Percentiles rank a stretch among this genome's conserved stretches.
These are phyloP conservation scores for Fusarium xyrophilum DNA, from an alignment of 2,329 filamentous ascomycete species.

Conservation along the genomic window DNA sequence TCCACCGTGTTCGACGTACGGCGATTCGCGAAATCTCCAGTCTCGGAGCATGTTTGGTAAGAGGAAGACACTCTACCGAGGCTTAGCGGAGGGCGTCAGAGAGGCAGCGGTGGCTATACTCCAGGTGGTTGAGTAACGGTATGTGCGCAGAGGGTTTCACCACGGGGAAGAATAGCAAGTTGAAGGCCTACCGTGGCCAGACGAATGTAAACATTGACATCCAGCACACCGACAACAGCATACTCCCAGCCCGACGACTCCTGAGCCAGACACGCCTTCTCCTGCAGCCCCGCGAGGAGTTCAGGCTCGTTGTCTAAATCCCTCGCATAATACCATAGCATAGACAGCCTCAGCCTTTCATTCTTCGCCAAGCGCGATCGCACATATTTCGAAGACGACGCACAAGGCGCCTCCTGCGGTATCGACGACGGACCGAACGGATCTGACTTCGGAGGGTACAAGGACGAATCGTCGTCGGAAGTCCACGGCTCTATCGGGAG, in stretches of 20 bases:
- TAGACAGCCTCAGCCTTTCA: slow-evolving; percentile 43
- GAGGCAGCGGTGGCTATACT: slow-evolving; percentile 22
- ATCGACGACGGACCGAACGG: slow-evolving; percentile 17
- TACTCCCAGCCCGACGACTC: slow-evolving; percentile 55
- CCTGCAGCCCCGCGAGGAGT: slow-evolving; percentile 50
- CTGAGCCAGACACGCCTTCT: slow-evolving; percentile 51
- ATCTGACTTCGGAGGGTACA: slow-evolving; percentile 7
- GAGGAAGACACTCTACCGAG: slow-evolving; percentile 48
- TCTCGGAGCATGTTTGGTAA: slow-evolving; percentile 52
- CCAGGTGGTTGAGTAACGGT: slow-evolving; percentile 48
- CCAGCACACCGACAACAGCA: slow-evolving; percentile 53
- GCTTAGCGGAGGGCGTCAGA: background rate
- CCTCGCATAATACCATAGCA: slow-evolving; percentile 55
- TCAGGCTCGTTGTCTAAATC: slow-evolving; percentile 50
- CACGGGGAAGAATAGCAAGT: slow-evolving; percentile 51
- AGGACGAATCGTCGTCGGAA: background rate
- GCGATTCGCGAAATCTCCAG: slow-evolving; percentile 53
- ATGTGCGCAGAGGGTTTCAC: slow-evolving; percentile 55
- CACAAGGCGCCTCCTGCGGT: slow-evolving; percentile 6
- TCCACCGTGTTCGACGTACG: slow-evolving; percentile 50
- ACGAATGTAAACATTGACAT: slow-evolving; percentile 52
- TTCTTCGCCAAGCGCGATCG: slow-evolving; percentile 39
- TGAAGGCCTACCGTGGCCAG: slow-evolving; percentile 52
- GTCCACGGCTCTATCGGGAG: slow-evolving; percentile 27
- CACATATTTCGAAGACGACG: slow-evolving; percentile 27